Evolutionary conservation across 2,329 filamentous ascomycete genomes (phyloP), one percentile per base, ranked within the genome.

Genomic region (Fusarium euwallaceae): DNA sequence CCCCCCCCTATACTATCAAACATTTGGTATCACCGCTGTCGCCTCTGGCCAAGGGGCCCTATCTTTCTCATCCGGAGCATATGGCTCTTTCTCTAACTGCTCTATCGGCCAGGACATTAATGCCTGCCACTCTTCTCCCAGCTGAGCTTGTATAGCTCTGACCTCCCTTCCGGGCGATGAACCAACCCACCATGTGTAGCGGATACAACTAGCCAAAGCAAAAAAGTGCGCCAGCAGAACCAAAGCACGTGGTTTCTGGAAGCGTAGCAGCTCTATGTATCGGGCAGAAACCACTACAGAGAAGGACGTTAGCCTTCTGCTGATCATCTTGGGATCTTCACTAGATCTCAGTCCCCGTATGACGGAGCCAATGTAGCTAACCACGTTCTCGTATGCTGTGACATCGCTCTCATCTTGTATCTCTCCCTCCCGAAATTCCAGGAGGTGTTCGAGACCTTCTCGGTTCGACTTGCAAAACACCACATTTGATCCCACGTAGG

Each of bases 211-310:
- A 11, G 71, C 61, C 24, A 75, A 58, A 14, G 73, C 75, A 11
- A 80, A 80, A 41, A 75, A 78, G 53, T 78, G 71, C 10, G 75
- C 77, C 51, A 80, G 66, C 43, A 80, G 66, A 20, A 75, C 67
- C 29, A 79, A 64, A 5, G 76, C 75, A 14, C 76, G 74, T 14
- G 77, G 72, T 11, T 64, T 65, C n/a, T 61, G 53, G 27, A 62
- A 36, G 29, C 67, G 69, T 16, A 80, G 55, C 12, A 79, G 65
- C 60, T 62, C 41, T 34, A 75, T 62, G 45, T 74, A 75, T 2
- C 55, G 69, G 3, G 62, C 62, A 3, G 78, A 74, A 16, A 79
- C 51, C 6, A 79, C 51, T 2, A 76, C 62, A 2, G 77, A 68
- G 27, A 77, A 75, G 10, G 71, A 51, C 8, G 74, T 71, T 6